phyloP scores from a whole-genome alignment of 2,329 filamentous ascomycete species.

The Colletotrichum kahawae region DNA sequence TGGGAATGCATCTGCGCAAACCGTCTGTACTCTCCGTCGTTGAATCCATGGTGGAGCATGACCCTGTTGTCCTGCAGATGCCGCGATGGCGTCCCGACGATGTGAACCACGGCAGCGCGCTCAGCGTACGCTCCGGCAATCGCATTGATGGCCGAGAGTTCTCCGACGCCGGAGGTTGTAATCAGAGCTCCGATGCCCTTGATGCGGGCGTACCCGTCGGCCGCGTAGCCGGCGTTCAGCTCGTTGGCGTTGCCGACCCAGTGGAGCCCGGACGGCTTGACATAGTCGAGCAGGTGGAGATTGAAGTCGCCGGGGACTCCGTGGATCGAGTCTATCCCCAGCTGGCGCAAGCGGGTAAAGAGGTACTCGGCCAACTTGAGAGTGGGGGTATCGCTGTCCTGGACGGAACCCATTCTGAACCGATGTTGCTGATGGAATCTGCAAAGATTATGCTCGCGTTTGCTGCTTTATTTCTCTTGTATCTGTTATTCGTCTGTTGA shows the following conservation, averaged over 20 bases:
- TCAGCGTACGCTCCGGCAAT: slow-evolving; percentile 64
- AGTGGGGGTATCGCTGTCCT: background rate
- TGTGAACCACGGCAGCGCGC: slow-evolving; percentile 59
- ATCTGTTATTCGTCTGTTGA: background rate
- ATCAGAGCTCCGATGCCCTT: slow-evolving; percentile 55
- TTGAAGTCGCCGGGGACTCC: slow-evolving; percentile 53
- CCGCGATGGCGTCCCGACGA: slow-evolving; percentile 58
- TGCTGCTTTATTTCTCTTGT: no score
- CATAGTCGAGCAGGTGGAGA: slow-evolving; percentile 39
- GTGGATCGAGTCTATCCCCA: slow-evolving; percentile 62
- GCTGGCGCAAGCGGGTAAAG: slow-evolving; percentile 61
- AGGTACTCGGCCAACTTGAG: slow-evolving; percentile 64
- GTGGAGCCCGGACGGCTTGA: slow-evolving; percentile 38
- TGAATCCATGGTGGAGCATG: slow-evolving; percentile 59
- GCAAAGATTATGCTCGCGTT: background rate
- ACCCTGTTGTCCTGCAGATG: slow-evolving; percentile 45
- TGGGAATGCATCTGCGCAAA: slow-evolving; percentile 54
- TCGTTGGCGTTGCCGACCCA: slow-evolving; percentile 63
- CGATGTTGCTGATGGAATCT: background rate
- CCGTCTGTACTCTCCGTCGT: slow-evolving; percentile 53
- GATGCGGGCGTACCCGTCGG: slow-evolving; percentile 62
- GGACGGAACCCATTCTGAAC: background rate
- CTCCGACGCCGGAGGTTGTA: slow-evolving; percentile 66
- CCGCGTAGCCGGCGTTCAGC: slow-evolving; percentile 61
- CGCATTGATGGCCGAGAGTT: slow-evolving; percentile 62